Base-by-base conservation (phyloP, 2,329 filamentous ascomycete genomes). In the Paecilomyces dactylethromorphus region DNA sequence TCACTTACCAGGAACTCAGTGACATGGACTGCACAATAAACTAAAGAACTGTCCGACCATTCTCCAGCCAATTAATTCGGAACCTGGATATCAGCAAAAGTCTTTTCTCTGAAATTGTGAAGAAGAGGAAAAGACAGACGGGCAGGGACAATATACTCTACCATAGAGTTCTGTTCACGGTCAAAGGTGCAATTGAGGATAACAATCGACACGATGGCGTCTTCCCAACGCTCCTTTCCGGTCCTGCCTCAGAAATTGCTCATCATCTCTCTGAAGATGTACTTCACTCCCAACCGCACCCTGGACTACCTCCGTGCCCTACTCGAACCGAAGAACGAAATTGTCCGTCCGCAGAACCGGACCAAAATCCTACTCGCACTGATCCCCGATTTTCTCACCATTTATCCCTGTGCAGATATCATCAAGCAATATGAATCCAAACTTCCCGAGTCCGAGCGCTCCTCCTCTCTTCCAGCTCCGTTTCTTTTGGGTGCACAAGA, bases 241-340 rank as follows among this genome's bases (percentile, higher is more conserved):
- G 63, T 67, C 29, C 71, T 75, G 58, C 81, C 78, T 53, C 84
- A 84, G 68, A 86, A 85, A 67, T 79, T 92, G 61, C 80, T 92
- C 60, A 88, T 89, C 71, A 86, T 91, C 63, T 89, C 86, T 53
- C 84, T 88, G 45, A 92, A 92, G 69, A 89, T 91, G 84, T 92
- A 92, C 81, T 92, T 92, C 76, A 84, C 87, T 61, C 82, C 87
- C 8, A 74, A 82, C 11, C 80, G 80, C 61, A 91, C 88, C 1
- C 74, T 79, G 50, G 66, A 79, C 58, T 87, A 86, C 68, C 75
- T 83, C 70, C 61, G 71, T 51, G 73, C 73, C 11, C 69, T 87
- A 15, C 71, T 83, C n/a, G 62, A 75, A 11, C 76, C 76, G 3
- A 71, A 82, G 74, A 65, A 79, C 45, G 70, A 78, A 21, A 73